Base-by-base conservation (phyloP, 2,329 filamentous ascomycete species). In the Fusarium verrucosum region DNA sequence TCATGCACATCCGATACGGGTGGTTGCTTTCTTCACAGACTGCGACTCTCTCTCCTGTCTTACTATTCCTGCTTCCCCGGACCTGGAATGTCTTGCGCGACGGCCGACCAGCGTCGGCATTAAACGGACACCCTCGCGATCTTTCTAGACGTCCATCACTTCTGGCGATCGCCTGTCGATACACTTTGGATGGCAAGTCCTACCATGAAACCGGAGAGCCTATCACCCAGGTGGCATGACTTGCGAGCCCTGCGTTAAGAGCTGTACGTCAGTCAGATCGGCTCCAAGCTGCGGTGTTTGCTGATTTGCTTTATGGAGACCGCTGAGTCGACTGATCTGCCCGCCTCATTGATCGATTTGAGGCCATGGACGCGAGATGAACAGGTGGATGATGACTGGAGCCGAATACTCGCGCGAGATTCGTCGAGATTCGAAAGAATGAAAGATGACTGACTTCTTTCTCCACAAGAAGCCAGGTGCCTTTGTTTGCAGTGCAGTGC, bases 171-270 rank as follows among this genome's bases (percentile, higher is more conserved):
- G 63, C 23, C 13, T 45, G 32, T 43, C 28, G 54, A 37, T 56
- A 60, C 44, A 47, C 11, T 43, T 32, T 47, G 30, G 23, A 47
- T 26, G 33, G 43, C 10, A 28, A 47, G 51, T 49, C 45, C 32
- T 51, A 37, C 37, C 23, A 41, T 35, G 41, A 41, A 47, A 41
- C 25, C 56, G 16, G 41, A 49, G 43, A 16, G 20, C 30, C 28
- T 47, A 46, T 38, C 28, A 23, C 22, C 17, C 14, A 46, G 50
- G 70, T 68, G 68, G 70, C 68, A 72, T 72, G 70, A 72, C 70
- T 65, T 70, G 56, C 63, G 66, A 70, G 66, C 55, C 66, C 69
- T 72, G 70, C 69, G 59, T 59, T 52, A 56, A 49, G 61, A 70
- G 58, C 69, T 72, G 70, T 68, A 53, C 58, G 62, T 70, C 60